A percentile compares a stretch with the other conserved stretches of the same genome.
phyloP scores from a whole-genome alignment of 2,329 filamentous ascomycete genomes.

The Phoma sp. region DNA sequence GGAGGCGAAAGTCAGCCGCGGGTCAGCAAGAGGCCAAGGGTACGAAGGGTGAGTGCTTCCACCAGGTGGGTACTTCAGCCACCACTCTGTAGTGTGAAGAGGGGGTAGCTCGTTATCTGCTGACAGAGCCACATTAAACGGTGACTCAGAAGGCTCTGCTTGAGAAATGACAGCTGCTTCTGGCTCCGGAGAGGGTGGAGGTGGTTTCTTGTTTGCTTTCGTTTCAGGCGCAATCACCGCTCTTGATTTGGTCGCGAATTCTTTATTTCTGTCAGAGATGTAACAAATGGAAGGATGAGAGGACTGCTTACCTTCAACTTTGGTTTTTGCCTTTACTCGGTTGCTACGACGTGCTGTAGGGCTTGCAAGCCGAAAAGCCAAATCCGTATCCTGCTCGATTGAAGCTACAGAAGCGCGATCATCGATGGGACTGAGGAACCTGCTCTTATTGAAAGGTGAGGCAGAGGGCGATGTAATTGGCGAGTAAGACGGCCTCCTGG shows the following conservation, averaged over 20 bases:
- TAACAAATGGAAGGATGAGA: too few species aligned
- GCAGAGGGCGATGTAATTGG: neutral
- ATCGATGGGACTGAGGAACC: neutral
- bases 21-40: conserved; percentile 22
- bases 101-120: conserved; percentile 9
- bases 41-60: conserved; percentile 28
- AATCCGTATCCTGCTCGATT: too few species aligned
- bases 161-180: neutral
- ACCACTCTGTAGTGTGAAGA: conserved; percentile 15
- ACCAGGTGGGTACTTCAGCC: conserved; percentile 24
- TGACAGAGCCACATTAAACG: conserved; percentile 3
- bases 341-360: too few species aligned
- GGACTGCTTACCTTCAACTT: too few species aligned
- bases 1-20: conserved; percentile 19
- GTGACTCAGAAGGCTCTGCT: neutral
- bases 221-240: neutral
- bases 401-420: neutral
- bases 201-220: neutral
- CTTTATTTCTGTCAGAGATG: too few species aligned
- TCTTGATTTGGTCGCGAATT: too few species aligned
- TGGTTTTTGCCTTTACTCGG: too few species aligned
- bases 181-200: neutral
- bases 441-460: neutral
- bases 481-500: neutral
- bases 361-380: too few species aligned